Conservation (phyloP, 108 stramenopile genomes). For the Cyclostephanos invisitatus region DNA sequence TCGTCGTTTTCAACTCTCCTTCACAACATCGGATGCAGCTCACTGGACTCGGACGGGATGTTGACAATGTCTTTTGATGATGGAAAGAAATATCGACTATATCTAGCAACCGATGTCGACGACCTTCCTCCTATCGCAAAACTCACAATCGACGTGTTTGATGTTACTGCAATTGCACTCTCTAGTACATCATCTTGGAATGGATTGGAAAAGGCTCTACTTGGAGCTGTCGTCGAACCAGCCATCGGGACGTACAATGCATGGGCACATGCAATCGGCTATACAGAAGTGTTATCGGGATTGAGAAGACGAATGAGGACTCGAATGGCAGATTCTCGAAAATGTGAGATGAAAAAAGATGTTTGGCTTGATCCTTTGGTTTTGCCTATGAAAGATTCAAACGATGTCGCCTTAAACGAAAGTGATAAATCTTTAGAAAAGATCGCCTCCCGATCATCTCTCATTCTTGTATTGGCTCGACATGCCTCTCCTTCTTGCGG, state of each 20-base stretch:
- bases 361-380: slow-evolving; percentile 37
- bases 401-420: neutral
- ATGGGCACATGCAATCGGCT: slow-evolving; percentile 67
- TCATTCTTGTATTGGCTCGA: slow-evolving; percentile 68
- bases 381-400: slow-evolving; percentile 19
- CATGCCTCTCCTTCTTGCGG: slow-evolving; percentile 3
- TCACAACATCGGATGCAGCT: slow-evolving; percentile 26
- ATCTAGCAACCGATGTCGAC: slow-evolving; percentile 59
- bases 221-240: slow-evolving; percentile 59
- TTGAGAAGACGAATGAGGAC: slow-evolving; percentile 54
- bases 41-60: slow-evolving; percentile 20
- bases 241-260: slow-evolving; percentile 75
- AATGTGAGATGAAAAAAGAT: slow-evolving; percentile 26
- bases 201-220: slow-evolving; percentile 62
- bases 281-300: slow-evolving; percentile 79
- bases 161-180: slow-evolving; percentile 69
- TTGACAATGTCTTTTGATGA: slow-evolving; percentile 5
- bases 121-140: slow-evolving; percentile 73
- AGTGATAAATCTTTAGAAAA: slow-evolving; percentile 24
- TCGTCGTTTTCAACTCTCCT: slow-evolving; percentile 34
- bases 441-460: slow-evolving; percentile 59
- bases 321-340: slow-evolving; percentile 27
- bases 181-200: slow-evolving; percentile 57
- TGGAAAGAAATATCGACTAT: slow-evolving; percentile 25
- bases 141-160: slow-evolving; percentile 76